A percentile compares a stretch with the other conserved stretches of the same genome.
phyloP scores from a whole-genome alignment of 768 basidiomycete genomes.

The Lactifluus subvellereus region DNA sequence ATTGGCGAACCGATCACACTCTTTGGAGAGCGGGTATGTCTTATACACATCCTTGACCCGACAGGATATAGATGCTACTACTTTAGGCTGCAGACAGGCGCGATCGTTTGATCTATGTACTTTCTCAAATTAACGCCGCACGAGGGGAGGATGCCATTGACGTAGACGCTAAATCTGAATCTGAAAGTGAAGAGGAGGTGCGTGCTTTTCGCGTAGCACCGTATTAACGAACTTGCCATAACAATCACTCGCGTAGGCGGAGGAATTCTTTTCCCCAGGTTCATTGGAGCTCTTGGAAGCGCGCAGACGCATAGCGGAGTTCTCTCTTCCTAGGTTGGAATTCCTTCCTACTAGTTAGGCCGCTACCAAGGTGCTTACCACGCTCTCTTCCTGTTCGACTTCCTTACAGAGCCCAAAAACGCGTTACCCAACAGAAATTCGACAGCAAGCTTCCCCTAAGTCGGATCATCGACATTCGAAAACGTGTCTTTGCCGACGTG shows the following conservation, averaged over 20 bases:
- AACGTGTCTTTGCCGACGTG: conserved; percentile 82
- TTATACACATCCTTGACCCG: neutral
- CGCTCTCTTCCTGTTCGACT: conserved; percentile 35
- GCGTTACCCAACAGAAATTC: conserved; percentile 86
- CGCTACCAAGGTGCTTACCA: conserved; percentile 76
- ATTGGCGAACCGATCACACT: conserved; percentile 96
- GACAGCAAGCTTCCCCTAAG: conserved; percentile 84
- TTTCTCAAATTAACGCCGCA: conserved; percentile 89
- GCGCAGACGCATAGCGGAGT: conserved; percentile 82
- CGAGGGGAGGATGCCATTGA: conserved; percentile 76
- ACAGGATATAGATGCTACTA: conserved; percentile 22
- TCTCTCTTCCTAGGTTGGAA: conserved; percentile 91
- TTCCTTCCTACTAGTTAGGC: conserved; percentile 44
- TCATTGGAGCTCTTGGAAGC: conserved; percentile 82
- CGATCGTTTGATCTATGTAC: conserved; percentile 90
- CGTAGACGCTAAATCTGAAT: conserved; percentile 62
- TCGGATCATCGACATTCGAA: conserved; percentile 86
- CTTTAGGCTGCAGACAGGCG: conserved; percentile 87
- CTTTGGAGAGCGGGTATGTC: conserved; percentile 94
- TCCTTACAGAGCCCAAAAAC: conserved; percentile 85
- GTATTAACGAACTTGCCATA: neutral
- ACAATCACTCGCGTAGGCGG: conserved; percentile 47
- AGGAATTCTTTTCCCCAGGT: conserved; percentile 95
- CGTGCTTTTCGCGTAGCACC: conserved; percentile 19
- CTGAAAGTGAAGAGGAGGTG: conserved; percentile 75